Evolutionary conservation across 768 basidiomycete species (phyloP), one percentile per base, ranked within the genome.

Genomic region (Galerina marginata): DNA sequence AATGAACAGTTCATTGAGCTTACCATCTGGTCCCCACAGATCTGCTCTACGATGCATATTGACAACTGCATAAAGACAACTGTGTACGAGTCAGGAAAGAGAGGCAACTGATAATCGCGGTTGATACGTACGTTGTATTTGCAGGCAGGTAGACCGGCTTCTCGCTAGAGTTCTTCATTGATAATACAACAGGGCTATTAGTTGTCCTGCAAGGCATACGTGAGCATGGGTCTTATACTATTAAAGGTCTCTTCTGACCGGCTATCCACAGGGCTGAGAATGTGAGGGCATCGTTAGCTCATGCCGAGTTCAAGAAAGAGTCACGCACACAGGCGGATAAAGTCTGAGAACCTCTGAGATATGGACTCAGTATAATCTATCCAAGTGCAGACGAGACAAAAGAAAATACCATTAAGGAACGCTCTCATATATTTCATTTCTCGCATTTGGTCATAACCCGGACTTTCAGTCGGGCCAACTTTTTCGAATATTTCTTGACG

Each of bases 11-110:
- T n/a, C 25, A 36, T 36, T 10, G 14, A 39, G 54, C 74, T 12
- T 58, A 81, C 83, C 84, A 65, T 84, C 83, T 0, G 81, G 79
- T 0, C 84, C 84, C 84, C 84, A 86, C 6, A 81, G 71, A 53
- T 83, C 80, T 36, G 71, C 77, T 47, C 81, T 70, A 6, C 83
- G 74, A 33, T 86, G 84, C 77, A 83, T 81, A 11, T 77, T 72
- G 26, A 72, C 67, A 4, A 80, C 72, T 2, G 77, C 77, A 59
- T 80, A 83, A 3, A 62, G n/a, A 43, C 58, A 59, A 4, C 62
- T 63, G 44, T 15, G 11, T 33, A 14, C 15, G 14, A 16, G 33
- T 15, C 25, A 36, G 33, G 15, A 23, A 12, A 20, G 40, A 9
- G 26, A 2, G 2, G 14, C n/a, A 23, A 46, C 1, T 47, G 29